Base-by-base conservation (phyloP, 2,329 filamentous ascomycete genomes). In the Dichotomopilus funicola region DNA sequence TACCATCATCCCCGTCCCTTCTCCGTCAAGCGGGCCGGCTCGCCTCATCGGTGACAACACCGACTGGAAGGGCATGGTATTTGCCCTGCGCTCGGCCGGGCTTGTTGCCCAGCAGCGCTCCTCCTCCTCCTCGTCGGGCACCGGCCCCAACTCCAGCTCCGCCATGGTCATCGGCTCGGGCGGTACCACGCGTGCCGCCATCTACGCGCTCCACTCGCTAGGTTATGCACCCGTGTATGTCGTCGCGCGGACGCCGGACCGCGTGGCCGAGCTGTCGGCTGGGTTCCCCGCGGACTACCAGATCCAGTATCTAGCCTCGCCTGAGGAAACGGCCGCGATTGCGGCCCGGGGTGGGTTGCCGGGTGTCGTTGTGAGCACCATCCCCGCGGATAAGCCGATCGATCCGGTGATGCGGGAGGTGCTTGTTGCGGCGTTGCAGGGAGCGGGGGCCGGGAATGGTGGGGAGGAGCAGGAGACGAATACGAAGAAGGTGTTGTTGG, bases 21-120 rank as follows among this genome's bases (percentile, higher is more conserved):
- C 67, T 33, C 68, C 72, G 6, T 6, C 31, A 34, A n/a, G 13
- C 6, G 40, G 40, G 5, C 10, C 75, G 53, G 10, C 46, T 1
- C 71, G 72, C 49, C 79, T 76, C 27, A 81, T 97, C 12, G 94
- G 94, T 44, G 88, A 91, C 68, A 99, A 99, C 72, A 99, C 94
- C 10, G 94, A 99, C 74, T 99, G 91, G 87, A 81, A 84, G 66
- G 94, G 94, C 59, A 99, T 99, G 84, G 83, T 88, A 2, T 82
- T 87, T 63, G 86, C 89, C 3, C 80, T 99, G 19, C 82, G 80
- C 55, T 81, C 82, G 43, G 85, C 83, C 1, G 89, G 89, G 6
- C 75, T 88, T 41, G 73, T 59, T 70, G 60, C 69, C 66, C 65
- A 6, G 6, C 40, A 27, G 19, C 19, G 19, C 19, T 27, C 19